Base-by-base conservation (phyloP, 2,329 filamentous ascomycete genomes). In the Cladophialophora carrionii region DNA sequence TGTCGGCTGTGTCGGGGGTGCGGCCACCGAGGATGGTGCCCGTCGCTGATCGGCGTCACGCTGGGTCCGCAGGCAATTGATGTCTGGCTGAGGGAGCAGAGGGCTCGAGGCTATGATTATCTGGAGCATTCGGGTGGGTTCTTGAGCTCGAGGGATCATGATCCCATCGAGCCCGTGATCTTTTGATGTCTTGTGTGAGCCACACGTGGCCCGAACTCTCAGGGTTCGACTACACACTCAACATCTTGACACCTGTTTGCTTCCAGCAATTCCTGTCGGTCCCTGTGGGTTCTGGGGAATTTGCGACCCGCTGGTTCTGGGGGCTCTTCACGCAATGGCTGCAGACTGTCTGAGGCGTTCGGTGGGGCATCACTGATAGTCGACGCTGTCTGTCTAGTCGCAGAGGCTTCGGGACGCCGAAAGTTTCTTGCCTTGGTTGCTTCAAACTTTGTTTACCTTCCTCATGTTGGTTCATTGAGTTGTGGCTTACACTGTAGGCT, bases 301-400 rank as follows among this genome's bases (percentile, higher is more conserved):
- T 6, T 41, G 4, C 34, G n/a, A 58, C 29, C 9, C 56, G 20
- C n/a, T 31, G 31, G 59, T 54, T 43, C 26, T 49, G 24, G 34
- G 26, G 22, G 52, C 17, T 48, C 31, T 41, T 46, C 20, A 41
- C 17, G 56, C 56, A 58, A 58, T 58, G 56, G 43, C 56, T 58
- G 56, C 56, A 58, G 43, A 55, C 32, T 32, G 56, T 62, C 54
- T 64, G 63, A 65, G 43, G 57, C 41, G 14, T 68, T 65, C 60
- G 63, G 63, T 48, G 58, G 66, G 66, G 66, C 66, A 64, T 66
- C 58, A 53, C 66, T 68, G 66, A 65, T 63, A 56, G 49, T 49
- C 2, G 66, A 66, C 57, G 57, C 56, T 61, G 56, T 52, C 57
- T 66, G 54, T 41, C 17, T 64, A 54, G 60, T 41, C 58, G 58